Conservation (phyloP, 768 basidiomycete genomes). For the Lentinula aciculospora region DNA sequence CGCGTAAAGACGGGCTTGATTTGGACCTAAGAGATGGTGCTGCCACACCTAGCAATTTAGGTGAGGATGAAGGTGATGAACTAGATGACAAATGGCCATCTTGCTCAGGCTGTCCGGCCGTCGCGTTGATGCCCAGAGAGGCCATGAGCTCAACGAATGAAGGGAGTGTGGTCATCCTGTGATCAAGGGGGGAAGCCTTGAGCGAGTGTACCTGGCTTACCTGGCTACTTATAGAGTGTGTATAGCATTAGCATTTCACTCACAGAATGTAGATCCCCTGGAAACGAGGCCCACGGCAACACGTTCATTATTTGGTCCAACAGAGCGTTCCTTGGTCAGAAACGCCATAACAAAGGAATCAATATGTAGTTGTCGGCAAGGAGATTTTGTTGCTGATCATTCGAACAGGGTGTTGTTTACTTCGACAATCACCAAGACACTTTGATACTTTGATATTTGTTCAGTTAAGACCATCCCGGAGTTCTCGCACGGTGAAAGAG, state of each 20-base stretch:
- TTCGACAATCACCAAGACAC: not conserved
- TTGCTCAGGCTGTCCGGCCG: constrained; percentile 24
- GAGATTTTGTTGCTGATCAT: constrained; percentile 37
- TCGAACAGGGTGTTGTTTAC: constrained; percentile 8
- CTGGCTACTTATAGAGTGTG: constrained; percentile 15
- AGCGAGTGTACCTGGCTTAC: constrained; percentile 23
- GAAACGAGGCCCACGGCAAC: constrained; percentile 48
- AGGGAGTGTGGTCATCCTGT: constrained; percentile 65
- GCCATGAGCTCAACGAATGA: constrained; percentile 88
- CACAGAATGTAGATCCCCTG: constrained; percentile 30
- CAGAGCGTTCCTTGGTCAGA: constrained; percentile 30
- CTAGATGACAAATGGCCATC: constrained; percentile 38
- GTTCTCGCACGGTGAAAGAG: not conserved
- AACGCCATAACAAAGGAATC: constrained; percentile 36
- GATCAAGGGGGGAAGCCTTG: constrained; percentile 25
- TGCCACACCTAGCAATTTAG: constrained; percentile 28
- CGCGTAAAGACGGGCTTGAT: constrained; percentile 39
- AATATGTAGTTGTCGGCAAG: constrained; percentile 64
- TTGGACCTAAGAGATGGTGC: constrained; percentile 31
- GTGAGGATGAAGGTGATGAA: constrained; percentile 36
- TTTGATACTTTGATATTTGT: not conserved
- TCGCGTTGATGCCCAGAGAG: constrained; percentile 67
- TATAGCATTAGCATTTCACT: constrained; percentile 21
- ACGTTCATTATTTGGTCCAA: constrained; percentile 28
- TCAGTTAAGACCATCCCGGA: not conserved